Percentiles rank a stretch among this genome's conserved stretches.
phyloP scores from a whole-genome alignment of 176 grass and related monocot species.

The Microstegium vimineum region DNA sequence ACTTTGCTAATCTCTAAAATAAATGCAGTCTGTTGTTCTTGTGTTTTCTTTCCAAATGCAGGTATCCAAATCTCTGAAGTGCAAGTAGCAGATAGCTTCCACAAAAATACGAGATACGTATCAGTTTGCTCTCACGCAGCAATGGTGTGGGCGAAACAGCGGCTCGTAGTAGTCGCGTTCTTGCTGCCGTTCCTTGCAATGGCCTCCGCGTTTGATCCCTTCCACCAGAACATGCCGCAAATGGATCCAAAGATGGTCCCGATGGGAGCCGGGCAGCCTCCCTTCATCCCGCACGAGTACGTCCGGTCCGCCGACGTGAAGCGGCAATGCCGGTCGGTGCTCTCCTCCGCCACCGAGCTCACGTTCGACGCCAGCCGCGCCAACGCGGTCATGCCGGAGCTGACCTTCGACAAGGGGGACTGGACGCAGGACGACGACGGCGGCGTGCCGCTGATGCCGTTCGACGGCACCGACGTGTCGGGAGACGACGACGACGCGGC shows the following conservation, averaged over 20 bases:
- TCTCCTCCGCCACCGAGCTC: conserved; percentile 40
- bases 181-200: conserved; percentile 17
- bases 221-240: not conserved
- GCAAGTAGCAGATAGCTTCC: not conserved
- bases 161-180: not conserved
- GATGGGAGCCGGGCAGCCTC: conserved; percentile 12
- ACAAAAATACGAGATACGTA: not conserved
- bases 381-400: conserved; percentile 48
- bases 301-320: conserved; percentile 55
- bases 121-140: not conserved
- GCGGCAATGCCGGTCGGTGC: conserved; percentile 46
- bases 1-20: not conserved
- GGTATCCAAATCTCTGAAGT: not conserved
- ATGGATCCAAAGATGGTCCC: not conserved
- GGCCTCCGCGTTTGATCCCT: conserved; percentile 19
- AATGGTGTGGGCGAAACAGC: not conserved
- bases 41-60: not conserved
- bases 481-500: not conserved
- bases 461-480: conserved; percentile 49
- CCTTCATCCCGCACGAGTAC: conserved; percentile 57
- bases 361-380: conserved; percentile 58
- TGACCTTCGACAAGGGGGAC: conserved; percentile 62
- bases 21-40: not conserved
- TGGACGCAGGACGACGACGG: conserved; percentile 55
- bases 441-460: conserved; percentile 54